Conservation (phyloP, 2,329 filamentous ascomycete species). For the Blumeria graminis region DNA sequence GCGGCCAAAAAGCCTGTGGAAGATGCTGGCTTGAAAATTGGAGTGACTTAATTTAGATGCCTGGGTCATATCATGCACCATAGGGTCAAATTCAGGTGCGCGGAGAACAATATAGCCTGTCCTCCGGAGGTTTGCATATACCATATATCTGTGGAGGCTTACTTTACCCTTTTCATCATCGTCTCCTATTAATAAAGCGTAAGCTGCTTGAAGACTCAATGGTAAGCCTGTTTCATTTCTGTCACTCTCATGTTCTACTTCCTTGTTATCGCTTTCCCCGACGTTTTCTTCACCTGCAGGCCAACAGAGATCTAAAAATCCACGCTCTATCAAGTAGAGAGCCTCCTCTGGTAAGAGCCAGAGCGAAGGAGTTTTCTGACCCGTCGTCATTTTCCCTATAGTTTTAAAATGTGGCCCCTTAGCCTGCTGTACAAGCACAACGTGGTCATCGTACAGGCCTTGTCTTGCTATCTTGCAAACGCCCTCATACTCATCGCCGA, state of each 20-base stretch:
- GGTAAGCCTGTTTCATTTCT: conserved; percentile 45
- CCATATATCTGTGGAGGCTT: conserved; percentile 58
- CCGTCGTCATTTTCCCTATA: conserved; percentile 42
- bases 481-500: conserved; percentile 24
- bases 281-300: conserved; percentile 22
- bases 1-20: conserved; percentile 13
- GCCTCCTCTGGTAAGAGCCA: conserved; percentile 88
- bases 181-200: conserved; percentile 56
- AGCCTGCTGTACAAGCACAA: conserved; percentile 47
- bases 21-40: conserved; percentile 7
- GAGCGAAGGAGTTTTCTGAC: conserved; percentile 34
- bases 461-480: conserved; percentile 39
- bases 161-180: conserved; percentile 36
- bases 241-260: conserved; percentile 20
- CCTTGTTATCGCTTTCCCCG: conserved; percentile 13
- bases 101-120: conserved; percentile 61
- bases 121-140: conserved; percentile 66
- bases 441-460: conserved; percentile 28
- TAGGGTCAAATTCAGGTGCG: conserved; percentile 28
- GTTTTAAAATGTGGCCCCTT: conserved; percentile 48
- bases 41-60: conserved; percentile 4
- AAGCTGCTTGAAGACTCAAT: conserved; percentile 75
- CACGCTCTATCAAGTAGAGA: conserved; percentile 69
- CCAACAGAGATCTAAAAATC: conserved; percentile 72
- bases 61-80: conserved; percentile 6